Evolutionary conservation across 2,329 filamentous ascomycete genomes (phyloP).

Genomic region (Alternaria angustiovoidea): DNA sequence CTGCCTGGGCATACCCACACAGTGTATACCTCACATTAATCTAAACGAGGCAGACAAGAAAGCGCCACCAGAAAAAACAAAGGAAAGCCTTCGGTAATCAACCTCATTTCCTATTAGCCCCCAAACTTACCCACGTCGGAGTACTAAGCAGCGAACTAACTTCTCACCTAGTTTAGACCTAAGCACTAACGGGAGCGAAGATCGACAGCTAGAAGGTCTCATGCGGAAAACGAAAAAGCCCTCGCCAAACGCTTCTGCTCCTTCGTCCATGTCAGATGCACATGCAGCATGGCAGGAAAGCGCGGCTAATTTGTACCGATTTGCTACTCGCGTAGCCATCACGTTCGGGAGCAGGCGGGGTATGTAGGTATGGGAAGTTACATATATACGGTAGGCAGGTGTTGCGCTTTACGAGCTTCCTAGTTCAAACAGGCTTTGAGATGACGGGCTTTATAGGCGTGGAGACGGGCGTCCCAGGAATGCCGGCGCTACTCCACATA

Average conservation of each 20-base stretch:
- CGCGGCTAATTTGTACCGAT: no score
- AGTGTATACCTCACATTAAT: not conserved
- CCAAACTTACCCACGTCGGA: not conserved
- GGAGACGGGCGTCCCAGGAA: no score
- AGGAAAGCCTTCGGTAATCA: not conserved
- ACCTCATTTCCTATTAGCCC: not conserved
- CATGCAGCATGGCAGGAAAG: no score
- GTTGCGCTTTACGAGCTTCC: not conserved
- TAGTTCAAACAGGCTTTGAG: no score
- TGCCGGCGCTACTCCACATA: no score
- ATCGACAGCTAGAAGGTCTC: not conserved
- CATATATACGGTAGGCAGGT: not conserved
- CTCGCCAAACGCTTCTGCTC: no score
- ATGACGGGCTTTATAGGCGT: no score
- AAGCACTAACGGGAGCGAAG: not conserved
- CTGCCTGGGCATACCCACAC: not conserved
- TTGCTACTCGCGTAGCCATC: no score
- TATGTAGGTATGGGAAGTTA: not conserved
- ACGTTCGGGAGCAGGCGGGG: no score
- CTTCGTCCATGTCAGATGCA: no score
- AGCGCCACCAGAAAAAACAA: not conserved
- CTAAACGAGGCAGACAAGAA: not conserved
- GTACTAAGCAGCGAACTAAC: not conserved
- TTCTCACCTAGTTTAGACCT: no score
- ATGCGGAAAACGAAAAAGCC: not conserved